Evolutionary conservation across 306 rosid species (phyloP).

Genomic region (Begonia peltatifolia): DNA sequence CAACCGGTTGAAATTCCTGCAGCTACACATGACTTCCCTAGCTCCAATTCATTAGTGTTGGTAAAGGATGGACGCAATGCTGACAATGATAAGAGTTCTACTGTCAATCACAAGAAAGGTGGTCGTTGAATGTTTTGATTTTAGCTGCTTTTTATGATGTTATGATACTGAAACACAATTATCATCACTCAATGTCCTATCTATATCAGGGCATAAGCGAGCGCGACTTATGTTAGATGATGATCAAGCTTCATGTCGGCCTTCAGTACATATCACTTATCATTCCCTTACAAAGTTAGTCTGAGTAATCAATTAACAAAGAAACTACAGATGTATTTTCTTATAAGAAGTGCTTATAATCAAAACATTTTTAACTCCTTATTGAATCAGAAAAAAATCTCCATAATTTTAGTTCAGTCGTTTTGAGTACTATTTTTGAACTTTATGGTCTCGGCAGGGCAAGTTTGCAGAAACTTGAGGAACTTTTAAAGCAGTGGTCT

Average conservation of each 20-base stretch:
- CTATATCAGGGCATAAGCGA: conserved; percentile 60
- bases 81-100: conserved; percentile 14
- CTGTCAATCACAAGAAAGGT: conserved; percentile 18
- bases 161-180: too few species aligned
- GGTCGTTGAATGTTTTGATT: conserved; percentile 36
- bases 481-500: conserved; percentile 79
- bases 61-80: conserved; percentile 23
- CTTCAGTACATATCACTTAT: conserved; percentile 61
- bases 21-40: conserved; percentile 21
- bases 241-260: conserved; percentile 9
- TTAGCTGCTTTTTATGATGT: too few species aligned
- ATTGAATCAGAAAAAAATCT: too few species aligned
- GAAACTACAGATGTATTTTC: too few species aligned
- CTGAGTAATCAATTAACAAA: neutral
- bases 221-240: conserved; percentile 42
- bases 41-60: conserved; percentile 8
- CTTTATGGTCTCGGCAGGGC: conserved; percentile 33
- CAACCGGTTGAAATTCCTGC: conserved; percentile 18
- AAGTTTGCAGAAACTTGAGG: conserved; percentile 80
- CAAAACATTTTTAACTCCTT: too few species aligned
- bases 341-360: too few species aligned
- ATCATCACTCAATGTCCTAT: too few species aligned
- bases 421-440: too few species aligned
- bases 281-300: conserved; percentile 67
- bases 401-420: too few species aligned